Percentiles rank a stretch among this genome's conserved stretches.
Evolutionary conservation across 2,329 filamentous ascomycete genomes (phyloP).

Genomic region (Penicillium sp.): DNA sequence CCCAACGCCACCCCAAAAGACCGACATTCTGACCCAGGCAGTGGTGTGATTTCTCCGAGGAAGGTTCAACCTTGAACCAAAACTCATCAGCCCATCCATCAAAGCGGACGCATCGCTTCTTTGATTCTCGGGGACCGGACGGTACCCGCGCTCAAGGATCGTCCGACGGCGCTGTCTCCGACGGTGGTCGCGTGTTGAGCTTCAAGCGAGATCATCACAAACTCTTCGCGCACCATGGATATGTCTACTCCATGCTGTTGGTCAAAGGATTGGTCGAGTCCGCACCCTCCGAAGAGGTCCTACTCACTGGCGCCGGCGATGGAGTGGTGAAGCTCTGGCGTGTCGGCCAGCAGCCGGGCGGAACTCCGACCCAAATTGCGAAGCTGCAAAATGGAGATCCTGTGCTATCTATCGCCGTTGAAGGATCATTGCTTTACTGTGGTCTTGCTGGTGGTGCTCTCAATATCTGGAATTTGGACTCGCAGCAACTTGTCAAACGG

Average conservation of each 20-base stretch:
- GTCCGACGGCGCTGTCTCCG: slow-evolving; percentile 51
- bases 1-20: neutral
- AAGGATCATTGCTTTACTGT: slow-evolving; percentile 89
- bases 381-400: slow-evolving; percentile 64
- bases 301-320: slow-evolving; percentile 90
- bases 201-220: slow-evolving; percentile 78
- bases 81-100: slow-evolving; percentile 72
- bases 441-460: slow-evolving; percentile 85
- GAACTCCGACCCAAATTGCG: slow-evolving; percentile 71
- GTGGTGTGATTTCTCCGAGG: slow-evolving; percentile 75
- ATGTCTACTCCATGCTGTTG: slow-evolving; percentile 94
- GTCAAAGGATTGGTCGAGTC: slow-evolving; percentile 72
- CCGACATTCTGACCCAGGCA: slow-evolving; percentile 31
- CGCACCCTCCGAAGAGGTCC: slow-evolving; percentile 67
- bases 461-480: slow-evolving; percentile 96
- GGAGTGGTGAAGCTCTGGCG: slow-evolving; percentile 95
- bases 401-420: slow-evolving; percentile 77
- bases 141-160: slow-evolving; percentile 76
- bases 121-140: slow-evolving; percentile 85
- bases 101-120: slow-evolving; percentile 81
- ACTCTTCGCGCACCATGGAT: slow-evolving; percentile 92
- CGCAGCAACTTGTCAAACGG: slow-evolving; percentile 82
- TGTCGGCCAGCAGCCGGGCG: slow-evolving; percentile 61
- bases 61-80: slow-evolving; percentile 64
- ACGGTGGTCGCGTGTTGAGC: slow-evolving; percentile 70